Evolutionary conservation across 139 green algal genomes (phyloP), one percentile per base, ranked within the genome.

Genomic region (Zygnema circumcarinatum): DNA sequence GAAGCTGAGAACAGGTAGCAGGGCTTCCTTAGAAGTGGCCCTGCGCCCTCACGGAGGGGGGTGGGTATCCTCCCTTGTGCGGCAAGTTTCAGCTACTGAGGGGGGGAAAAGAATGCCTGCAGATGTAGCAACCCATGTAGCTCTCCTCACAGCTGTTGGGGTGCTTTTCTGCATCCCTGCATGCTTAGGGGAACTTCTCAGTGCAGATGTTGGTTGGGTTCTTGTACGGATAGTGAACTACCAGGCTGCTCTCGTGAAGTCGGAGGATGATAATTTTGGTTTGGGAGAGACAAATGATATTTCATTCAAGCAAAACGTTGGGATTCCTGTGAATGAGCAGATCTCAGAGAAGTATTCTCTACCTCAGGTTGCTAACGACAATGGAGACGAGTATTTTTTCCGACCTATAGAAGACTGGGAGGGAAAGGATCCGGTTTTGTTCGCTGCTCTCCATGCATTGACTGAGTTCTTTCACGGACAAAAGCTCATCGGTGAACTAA

Each of bases 391-490:
- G 35, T 78, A 78, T 78, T 78, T 78, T 78, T 3, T 3, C 11
- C 35, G 69, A 25, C 69, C 69, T 41, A 20, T 83, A 52, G 75
- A 83, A 52, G 75, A 47, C 25, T 83, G 75, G 75, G 75, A 83
- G 38, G 75, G 75, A 83, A 7, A 39, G 32, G 75, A 83, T 52
- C 3, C 39, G 2, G 33, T 83, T 25, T 52, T 83, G 75, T 52
- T 69, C 32, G 2, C 75, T 47, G 75, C 75, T 42, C 75, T 83
- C 3, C 75, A 69, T 3, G 69, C 69, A 25, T 78, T 78, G 47
- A 16, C 16, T 16, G 47, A 62, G 16, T 16, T 62, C 7, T 62
- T 62, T 16, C 47, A 16, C 47, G 7, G 7, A 25, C 47, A 62
- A 16, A 16, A 7, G 16, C 7, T 25, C 16, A 62, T 25, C 7